A percentile compares a stretch with the other conserved stretches of the same genome.
phyloP scores from a whole-genome alignment of 2,329 filamentous ascomycete species.

The Aspergillus nomiae region DNA sequence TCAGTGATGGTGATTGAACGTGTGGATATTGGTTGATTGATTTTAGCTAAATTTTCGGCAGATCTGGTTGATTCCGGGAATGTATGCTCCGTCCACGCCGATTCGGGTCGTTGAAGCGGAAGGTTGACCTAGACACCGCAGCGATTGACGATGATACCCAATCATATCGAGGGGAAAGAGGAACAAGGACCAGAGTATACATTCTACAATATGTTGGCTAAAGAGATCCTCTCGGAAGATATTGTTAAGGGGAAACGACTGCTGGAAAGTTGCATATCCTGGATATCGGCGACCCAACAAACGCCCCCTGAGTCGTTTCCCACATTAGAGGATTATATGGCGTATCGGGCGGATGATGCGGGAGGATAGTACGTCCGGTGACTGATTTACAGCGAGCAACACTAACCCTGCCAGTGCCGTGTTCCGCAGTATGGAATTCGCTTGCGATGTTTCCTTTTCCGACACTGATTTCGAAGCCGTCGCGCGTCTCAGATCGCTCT shows the following conservation, averaged over 20 bases:
- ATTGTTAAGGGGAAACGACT: conserved; percentile 6
- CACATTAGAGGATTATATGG: conserved; percentile 11
- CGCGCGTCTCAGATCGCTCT: conserved; percentile 3
- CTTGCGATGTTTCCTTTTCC: not conserved
- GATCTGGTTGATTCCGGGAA: conserved; percentile 14
- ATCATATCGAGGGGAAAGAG: no score
- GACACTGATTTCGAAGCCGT: not conserved
- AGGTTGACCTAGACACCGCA: not conserved
- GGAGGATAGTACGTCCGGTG: conserved; percentile 10
- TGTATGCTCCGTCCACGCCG: not conserved
- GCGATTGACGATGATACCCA: not conserved
- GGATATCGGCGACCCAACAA: conserved; percentile 1
- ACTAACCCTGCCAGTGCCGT: conserved; percentile 4
- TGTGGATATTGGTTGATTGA: not conserved
- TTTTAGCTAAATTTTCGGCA: not conserved
- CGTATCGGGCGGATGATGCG: conserved; percentile 8
- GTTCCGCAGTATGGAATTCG: conserved; percentile 14
- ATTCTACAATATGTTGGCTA: conserved; percentile 6
- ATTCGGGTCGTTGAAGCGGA: not conserved
- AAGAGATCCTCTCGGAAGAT: conserved; percentile 10
- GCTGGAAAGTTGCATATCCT: conserved; percentile 11
- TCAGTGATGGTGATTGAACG: conserved; percentile 16
- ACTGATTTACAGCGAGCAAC: not conserved
- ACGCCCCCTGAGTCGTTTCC: not conserved
- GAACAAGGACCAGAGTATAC: not conserved